A percentile compares a stretch with the other conserved stretches of the same genome.
Conservation (phyloP, 768 basidiomycete species). For the Lentinula detonsa region DNA sequence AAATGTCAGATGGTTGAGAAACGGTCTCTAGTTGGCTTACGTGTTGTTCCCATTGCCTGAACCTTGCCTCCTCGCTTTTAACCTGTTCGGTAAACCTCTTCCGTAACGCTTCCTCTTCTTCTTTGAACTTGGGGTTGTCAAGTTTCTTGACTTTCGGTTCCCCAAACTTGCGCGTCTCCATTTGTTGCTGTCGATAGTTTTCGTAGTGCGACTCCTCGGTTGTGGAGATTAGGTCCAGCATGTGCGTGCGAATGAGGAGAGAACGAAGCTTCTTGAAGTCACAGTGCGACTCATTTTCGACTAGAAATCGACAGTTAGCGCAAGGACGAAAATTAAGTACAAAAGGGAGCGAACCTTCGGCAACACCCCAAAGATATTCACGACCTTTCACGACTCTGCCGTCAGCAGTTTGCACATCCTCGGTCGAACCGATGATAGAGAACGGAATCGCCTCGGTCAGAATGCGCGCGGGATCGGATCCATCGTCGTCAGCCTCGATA, state of each 20-base stretch:
- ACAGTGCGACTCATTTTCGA: conserved; percentile 99
- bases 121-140: conserved; percentile 99
- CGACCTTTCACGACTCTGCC: conserved; percentile 94
- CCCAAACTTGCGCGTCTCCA: conserved; percentile 99
- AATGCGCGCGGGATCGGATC: conserved; percentile 82
- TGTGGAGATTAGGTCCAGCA: conserved; percentile 95
- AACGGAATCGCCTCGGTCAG: conserved; percentile 94
- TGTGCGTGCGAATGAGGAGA: conserved; percentile 93
- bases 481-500: conserved; percentile 81
- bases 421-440: conserved; percentile 96
- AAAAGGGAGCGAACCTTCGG: conserved; percentile 62
- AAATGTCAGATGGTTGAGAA: conserved; percentile 11
- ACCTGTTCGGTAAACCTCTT: conserved; percentile 99
- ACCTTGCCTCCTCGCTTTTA: conserved; percentile 95
- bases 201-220: conserved; percentile 97
- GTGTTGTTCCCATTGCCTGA: conserved; percentile 99
- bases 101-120: conserved; percentile 94
- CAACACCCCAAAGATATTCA: conserved; percentile 99
- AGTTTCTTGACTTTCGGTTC: conserved; percentile 98
- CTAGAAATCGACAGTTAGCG: conserved; percentile 28
- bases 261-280: conserved; percentile 98
- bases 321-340: neutral
- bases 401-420: conserved; percentile 88
- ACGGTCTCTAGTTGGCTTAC: conserved; percentile 39
- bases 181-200: conserved; percentile 95